Evolutionary conservation across 2,329 filamentous ascomycete species (phyloP).

Genomic region (Tothia fuscella): DNA sequence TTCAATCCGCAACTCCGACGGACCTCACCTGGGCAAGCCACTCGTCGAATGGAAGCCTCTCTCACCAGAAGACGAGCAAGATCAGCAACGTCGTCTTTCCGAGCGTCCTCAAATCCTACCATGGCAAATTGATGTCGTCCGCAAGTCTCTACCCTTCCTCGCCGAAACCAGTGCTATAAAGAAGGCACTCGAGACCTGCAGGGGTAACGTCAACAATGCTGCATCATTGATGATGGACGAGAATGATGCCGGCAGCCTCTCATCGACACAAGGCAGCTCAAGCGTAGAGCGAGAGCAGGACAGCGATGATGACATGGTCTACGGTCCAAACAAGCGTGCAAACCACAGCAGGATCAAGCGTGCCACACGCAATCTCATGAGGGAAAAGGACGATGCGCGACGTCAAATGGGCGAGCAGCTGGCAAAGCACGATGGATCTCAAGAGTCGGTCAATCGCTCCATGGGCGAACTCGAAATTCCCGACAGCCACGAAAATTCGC

Average conservation of each 20-base stretch:
- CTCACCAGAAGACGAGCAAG: conserved; percentile 29
- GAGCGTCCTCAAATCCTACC: conserved; percentile 19
- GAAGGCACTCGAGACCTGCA: conserved; percentile 39
- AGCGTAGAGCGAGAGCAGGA: conserved; percentile 41
- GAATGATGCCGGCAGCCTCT: conserved; percentile 30
- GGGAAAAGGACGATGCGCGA: conserved; percentile 15
- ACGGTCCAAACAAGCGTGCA: conserved; percentile 42
- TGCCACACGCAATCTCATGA: conserved; percentile 23
- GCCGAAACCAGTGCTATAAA: conserved; percentile 40
- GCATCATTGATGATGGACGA: conserved; percentile 41
- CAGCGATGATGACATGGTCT: conserved; percentile 31
- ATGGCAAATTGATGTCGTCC: conserved; percentile 6
- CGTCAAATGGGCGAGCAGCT: conserved; percentile 21
- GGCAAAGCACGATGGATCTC: conserved; percentile 19
- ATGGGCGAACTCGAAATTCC: conserved; percentile 18
- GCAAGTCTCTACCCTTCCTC: conserved; percentile 33
- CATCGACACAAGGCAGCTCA: conserved; percentile 33
- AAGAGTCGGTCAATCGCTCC: conserved; percentile 20
- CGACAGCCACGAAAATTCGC: conserved; percentile 16
- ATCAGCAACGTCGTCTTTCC: conserved; percentile 24
- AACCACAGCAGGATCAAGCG: conserved; percentile 32
- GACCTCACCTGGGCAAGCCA: conserved; percentile 46
- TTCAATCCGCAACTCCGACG: conserved; percentile 48
- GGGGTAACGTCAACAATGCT: conserved; percentile 41
- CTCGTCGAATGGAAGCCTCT: conserved; percentile 29